These are phyloP conservation scores for Punica granatum DNA, from an alignment of 345 rosid species.

Conservation along the genomic window DNA sequence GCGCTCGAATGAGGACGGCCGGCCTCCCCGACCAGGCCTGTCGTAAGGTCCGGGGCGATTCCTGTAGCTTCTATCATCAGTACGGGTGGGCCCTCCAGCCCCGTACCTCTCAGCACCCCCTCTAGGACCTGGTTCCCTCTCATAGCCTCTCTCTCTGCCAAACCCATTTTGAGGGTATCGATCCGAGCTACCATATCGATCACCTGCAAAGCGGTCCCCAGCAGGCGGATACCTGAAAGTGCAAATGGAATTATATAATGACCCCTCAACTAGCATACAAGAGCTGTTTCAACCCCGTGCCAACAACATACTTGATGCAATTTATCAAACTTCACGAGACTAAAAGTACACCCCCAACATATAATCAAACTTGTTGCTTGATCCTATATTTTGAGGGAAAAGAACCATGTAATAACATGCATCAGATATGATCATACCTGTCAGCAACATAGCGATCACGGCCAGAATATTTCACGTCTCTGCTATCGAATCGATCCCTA, in stretches of 20 bases:
- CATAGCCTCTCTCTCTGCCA: constrained; percentile 67
- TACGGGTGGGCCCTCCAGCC: constrained; percentile 61
- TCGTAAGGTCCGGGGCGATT: constrained; percentile 73
- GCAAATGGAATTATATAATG: neutral
- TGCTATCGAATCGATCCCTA: constrained; percentile 73
- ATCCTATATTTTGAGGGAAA: neutral
- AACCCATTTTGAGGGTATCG: constrained; percentile 64
- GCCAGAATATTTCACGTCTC: constrained; percentile 54
- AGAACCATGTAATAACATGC: neutral
- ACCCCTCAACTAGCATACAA: neutral
- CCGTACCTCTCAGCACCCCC: constrained; percentile 63
- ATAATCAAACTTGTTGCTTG: neutral
- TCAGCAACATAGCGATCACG: constrained; percentile 71
- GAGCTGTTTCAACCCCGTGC: neutral
- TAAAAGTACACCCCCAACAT: neutral
- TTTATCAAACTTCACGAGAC: neutral
- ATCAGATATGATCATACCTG: constrained; percentile 38
- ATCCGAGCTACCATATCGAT: constrained; percentile 64
- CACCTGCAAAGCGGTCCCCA: constrained; percentile 66
- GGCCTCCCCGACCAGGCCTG: constrained; percentile 67
- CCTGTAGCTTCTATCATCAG: constrained; percentile 66
- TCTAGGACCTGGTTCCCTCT: constrained; percentile 56
- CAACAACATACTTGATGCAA: no score
- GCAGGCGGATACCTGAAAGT: constrained; percentile 54
- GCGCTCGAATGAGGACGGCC: constrained; percentile 68